phyloP scores from a whole-genome alignment of 139 green algal species.

The Haematococcus lacustris region DNA sequence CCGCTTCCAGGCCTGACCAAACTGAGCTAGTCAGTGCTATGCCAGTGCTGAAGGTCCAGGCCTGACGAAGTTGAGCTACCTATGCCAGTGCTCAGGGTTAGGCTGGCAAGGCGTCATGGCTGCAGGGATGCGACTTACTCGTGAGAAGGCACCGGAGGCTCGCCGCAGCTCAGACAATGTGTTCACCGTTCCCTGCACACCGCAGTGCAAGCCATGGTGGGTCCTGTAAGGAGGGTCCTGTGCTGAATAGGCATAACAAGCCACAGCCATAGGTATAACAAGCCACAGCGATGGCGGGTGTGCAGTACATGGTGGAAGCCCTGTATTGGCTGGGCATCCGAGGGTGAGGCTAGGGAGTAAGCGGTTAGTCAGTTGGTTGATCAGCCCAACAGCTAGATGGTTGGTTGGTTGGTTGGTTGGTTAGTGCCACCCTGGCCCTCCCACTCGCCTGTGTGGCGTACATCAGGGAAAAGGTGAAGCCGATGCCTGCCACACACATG shows the following conservation, averaged over 20 bases:
- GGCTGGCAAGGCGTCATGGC: neutral
- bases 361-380: too few relatives aligned
- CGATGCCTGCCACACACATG: slow-evolving; percentile 79
- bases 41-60: neutral
- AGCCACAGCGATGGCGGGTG: too few relatives aligned
- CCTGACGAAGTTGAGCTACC: neutral
- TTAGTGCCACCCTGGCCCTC: too few relatives aligned
- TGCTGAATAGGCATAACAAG: too few relatives aligned
- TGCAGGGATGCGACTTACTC: slow-evolving; percentile 26
- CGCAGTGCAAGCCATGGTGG: too few relatives aligned
- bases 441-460: slow-evolving; percentile 85
- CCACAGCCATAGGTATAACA: slow-evolving; percentile 4
- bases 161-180: slow-evolving; percentile 65
- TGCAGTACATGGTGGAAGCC: too few relatives aligned
- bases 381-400: too few relatives aligned
- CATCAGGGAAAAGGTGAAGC: slow-evolving; percentile 83
- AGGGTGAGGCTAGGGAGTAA: too few relatives aligned
- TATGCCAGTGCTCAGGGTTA: neutral
- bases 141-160: slow-evolving; percentile 42
- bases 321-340: too few relatives aligned
- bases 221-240: too few relatives aligned
- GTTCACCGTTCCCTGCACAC: slow-evolving; percentile 63
- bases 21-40: neutral
- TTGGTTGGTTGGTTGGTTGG: too few relatives aligned
- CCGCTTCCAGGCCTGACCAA: too few relatives aligned